A percentile compares a stretch with the other conserved stretches of the same genome.
These are phyloP conservation scores for Venturia asperata DNA, from an alignment of 2,329 filamentous ascomycete genomes.

Conservation along the genomic window DNA sequence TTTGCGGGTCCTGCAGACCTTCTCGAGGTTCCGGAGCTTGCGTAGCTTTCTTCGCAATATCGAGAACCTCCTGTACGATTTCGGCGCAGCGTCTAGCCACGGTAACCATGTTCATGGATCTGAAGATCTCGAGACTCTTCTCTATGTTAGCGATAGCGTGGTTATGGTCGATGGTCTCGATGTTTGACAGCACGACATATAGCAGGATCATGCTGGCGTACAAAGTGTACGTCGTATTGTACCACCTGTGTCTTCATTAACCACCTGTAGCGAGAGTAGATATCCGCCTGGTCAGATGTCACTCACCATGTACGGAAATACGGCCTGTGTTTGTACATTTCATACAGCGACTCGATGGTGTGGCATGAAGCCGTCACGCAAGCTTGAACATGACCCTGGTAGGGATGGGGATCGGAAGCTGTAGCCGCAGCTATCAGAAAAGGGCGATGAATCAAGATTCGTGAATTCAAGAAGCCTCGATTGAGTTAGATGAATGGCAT, in stretches of 20 bases:
- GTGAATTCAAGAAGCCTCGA: slow-evolving; percentile 27
- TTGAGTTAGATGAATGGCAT: background rate
- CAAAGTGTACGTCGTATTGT: slow-evolving; percentile 31
- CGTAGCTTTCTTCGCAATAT: slow-evolving; percentile 14
- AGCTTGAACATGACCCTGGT: slow-evolving; percentile 24
- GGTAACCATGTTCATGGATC: slow-evolving; percentile 28
- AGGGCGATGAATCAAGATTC: slow-evolving; percentile 28
- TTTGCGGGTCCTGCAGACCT: background rate
- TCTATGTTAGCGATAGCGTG: slow-evolving; percentile 25
- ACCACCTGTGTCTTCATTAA: slow-evolving; percentile 23
- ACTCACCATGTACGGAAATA: slow-evolving; percentile 29
- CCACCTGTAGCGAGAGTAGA: background rate
- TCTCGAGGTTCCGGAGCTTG: background rate
- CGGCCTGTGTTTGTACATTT: slow-evolving; percentile 28
- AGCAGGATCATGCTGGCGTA: slow-evolving; percentile 32
- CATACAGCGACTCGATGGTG: slow-evolving; percentile 22
- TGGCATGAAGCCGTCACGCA: slow-evolving; percentile 27
- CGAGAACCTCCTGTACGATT: slow-evolving; percentile 28
- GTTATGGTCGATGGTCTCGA: slow-evolving; percentile 21
- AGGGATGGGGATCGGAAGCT: slow-evolving; percentile 10
- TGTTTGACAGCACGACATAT: slow-evolving; percentile 26
- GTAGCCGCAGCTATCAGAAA: slow-evolving; percentile 26
- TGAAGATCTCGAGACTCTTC: slow-evolving; percentile 29
- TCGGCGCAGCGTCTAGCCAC: slow-evolving; percentile 30
- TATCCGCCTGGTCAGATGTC: no score